Conservation (phyloP, 345 rosid genomes). For the Salix purpurea region DNA sequence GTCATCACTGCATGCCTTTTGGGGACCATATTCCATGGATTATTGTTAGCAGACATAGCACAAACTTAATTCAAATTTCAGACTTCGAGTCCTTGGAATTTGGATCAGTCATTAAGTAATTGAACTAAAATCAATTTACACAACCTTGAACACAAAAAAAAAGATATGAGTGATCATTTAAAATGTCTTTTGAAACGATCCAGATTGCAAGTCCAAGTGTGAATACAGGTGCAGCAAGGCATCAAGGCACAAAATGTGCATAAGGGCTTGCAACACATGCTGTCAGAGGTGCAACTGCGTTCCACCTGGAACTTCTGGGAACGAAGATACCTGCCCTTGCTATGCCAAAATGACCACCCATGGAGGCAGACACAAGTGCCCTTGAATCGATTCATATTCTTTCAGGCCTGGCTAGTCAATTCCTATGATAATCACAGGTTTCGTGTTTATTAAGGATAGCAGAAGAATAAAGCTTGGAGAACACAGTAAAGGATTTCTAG, state of each 20-base stretch:
- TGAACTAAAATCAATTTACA: background rate
- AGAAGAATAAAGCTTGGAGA: background rate
- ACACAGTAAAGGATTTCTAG: background rate
- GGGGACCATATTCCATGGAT: background rate
- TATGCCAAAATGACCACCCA: conserved; percentile 49
- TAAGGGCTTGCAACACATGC: conserved; percentile 50
- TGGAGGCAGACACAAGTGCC: conserved; percentile 40
- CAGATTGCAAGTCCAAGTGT: conserved; percentile 44
- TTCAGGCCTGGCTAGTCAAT: background rate
- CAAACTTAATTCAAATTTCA: background rate
- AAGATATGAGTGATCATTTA: background rate
- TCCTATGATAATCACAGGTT: background rate
- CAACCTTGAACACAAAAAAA: background rate
- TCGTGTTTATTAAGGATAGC: background rate
- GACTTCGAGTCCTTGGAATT: background rate
- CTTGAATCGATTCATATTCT: conserved; percentile 13
- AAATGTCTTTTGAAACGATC: background rate
- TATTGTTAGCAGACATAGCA: background rate
- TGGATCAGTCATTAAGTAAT: background rate
- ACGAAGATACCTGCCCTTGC: conserved; percentile 42
- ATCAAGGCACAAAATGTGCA: conserved; percentile 47
- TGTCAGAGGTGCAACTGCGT: conserved; percentile 53
- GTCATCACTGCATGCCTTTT: no score
- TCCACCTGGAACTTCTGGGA: conserved; percentile 49
- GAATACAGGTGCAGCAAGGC: conserved; percentile 45